Evolutionary conservation across 768 basidiomycete genomes (phyloP).

Genomic region (Lyophyllum decastes): DNA sequence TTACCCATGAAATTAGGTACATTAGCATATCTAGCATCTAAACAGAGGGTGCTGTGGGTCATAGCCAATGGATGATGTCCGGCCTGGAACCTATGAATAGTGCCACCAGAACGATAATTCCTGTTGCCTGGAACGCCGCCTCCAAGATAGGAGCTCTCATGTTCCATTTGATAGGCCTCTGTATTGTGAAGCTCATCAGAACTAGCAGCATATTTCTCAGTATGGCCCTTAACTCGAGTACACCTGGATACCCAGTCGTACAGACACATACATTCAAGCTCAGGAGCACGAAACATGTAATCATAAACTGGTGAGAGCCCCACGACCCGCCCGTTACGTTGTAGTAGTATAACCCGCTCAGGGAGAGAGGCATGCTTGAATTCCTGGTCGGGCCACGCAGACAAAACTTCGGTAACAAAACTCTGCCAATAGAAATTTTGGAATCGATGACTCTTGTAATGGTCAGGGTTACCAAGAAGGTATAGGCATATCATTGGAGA

Average conservation of each 20-base stretch:
- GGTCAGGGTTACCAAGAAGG: slow-evolving; percentile 34
- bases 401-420: too few species aligned
- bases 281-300: slow-evolving; percentile 27
- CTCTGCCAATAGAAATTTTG: slow-evolving; percentile 34
- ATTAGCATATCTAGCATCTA: neutral
- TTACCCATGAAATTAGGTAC: slow-evolving; percentile 2
- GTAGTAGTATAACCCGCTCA: slow-evolving; percentile 22
- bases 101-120: neutral
- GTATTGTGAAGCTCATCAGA: neutral
- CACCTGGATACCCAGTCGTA: slow-evolving; percentile 29
- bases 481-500: slow-evolving; percentile 35
- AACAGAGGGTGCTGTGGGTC: neutral
- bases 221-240: slow-evolving; percentile 4
- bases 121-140: neutral
- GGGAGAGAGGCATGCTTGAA: neutral
- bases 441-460: slow-evolving; percentile 37
- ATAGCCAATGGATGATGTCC: neutral
- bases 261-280: slow-evolving; percentile 17
- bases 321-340: slow-evolving; percentile 15
- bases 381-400: slow-evolving; percentile 9
- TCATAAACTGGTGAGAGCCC: slow-evolving; percentile 29
- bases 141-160: neutral
- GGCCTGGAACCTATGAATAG: neutral
- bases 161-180: neutral
- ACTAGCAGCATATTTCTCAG: neutral